A percentile compares a stretch with the other conserved stretches of the same genome.
phyloP scores from a whole-genome alignment of 2,329 filamentous ascomycete species.

The Monosporascus sp. region DNA sequence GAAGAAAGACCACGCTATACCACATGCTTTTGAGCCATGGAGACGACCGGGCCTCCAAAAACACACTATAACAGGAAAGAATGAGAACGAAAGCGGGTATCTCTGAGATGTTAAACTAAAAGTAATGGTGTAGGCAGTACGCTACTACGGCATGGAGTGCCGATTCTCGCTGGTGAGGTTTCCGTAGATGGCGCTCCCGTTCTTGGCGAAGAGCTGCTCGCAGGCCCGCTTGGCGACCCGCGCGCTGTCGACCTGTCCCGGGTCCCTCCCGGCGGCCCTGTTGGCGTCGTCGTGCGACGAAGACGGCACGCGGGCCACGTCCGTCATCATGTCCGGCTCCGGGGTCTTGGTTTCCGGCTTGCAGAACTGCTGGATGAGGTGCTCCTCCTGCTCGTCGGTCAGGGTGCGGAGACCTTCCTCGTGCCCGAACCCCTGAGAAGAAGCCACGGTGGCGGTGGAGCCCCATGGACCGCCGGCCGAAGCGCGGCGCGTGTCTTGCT shows the following conservation, averaged over 20 bases:
- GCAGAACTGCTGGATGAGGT: slow-evolving; percentile 24
- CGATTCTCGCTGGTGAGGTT: not conserved
- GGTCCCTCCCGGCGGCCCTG: slow-evolving; percentile 12
- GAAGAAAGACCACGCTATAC: no score
- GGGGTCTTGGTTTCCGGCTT: slow-evolving; percentile 14
- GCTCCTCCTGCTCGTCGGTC: slow-evolving; percentile 27
- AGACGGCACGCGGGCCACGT: not conserved
- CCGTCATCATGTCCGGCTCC: slow-evolving; percentile 13
- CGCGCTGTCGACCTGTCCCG: slow-evolving; percentile 24
- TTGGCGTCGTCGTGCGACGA: not conserved
- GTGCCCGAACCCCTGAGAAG: slow-evolving; percentile 6
- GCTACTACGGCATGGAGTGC: not conserved
- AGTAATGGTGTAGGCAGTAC: not conserved
- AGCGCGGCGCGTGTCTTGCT: slow-evolving; percentile 17
- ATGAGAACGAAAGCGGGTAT: not conserved
- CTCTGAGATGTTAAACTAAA: not conserved
- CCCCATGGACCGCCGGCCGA: slow-evolving; percentile 13
- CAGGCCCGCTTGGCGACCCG: slow-evolving; percentile 32
- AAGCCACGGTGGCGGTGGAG: slow-evolving; percentile 3
- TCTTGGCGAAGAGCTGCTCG: not conserved
- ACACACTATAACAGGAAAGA: not conserved
- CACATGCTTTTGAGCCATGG: no score
- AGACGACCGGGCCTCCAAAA: no score
- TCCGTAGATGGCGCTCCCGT: not conserved
- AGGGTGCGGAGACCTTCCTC: slow-evolving; percentile 16